phyloP scores from a whole-genome alignment of 2,329 filamentous ascomycete species.

The Diplodia seriata region DNA sequence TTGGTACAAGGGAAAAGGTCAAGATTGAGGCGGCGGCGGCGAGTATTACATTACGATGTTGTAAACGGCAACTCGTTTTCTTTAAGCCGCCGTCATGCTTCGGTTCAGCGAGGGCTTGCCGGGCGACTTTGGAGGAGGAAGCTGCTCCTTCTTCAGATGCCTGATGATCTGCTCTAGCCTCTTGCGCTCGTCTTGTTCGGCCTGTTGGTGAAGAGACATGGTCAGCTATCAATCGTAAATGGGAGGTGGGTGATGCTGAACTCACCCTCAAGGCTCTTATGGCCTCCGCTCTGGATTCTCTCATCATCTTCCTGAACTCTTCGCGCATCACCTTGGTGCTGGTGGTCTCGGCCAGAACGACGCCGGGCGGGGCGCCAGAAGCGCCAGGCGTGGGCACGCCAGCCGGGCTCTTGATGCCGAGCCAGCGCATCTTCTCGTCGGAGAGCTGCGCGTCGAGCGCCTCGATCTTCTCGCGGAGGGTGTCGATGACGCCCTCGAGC shows the following conservation, averaged over 20 bases:
- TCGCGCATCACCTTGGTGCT: conserved; percentile 73
- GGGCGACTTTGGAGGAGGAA: conserved; percentile 16
- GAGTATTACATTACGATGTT: conserved; percentile 10
- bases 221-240: conserved; percentile 37
- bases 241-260: not conserved
- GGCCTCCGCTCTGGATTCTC: conserved; percentile 71
- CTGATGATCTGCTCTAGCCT: conserved; percentile 70
- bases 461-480: conserved; percentile 68
- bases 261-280: conserved; percentile 68
- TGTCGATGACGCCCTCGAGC: conserved; percentile 69
- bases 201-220: conserved; percentile 51
- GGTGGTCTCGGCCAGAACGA: conserved; percentile 58
- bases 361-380: conserved; percentile 37
- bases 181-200: conserved; percentile 74
- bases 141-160: conserved; percentile 54
- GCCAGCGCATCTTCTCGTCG: conserved; percentile 71
- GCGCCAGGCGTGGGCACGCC: conserved; percentile 39
- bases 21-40: not conserved
- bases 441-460: conserved; percentile 67
- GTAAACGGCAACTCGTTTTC: not conserved
- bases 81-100: conserved; percentile 27
- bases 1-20: not conserved
- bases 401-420: conserved; percentile 66
- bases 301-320: conserved; percentile 84
- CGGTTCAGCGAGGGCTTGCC: conserved; percentile 8